These are phyloP conservation scores for Cladorrhinum samala DNA, from an alignment of 495 filamentous ascomycete genomes.

Conservation along the genomic window DNA sequence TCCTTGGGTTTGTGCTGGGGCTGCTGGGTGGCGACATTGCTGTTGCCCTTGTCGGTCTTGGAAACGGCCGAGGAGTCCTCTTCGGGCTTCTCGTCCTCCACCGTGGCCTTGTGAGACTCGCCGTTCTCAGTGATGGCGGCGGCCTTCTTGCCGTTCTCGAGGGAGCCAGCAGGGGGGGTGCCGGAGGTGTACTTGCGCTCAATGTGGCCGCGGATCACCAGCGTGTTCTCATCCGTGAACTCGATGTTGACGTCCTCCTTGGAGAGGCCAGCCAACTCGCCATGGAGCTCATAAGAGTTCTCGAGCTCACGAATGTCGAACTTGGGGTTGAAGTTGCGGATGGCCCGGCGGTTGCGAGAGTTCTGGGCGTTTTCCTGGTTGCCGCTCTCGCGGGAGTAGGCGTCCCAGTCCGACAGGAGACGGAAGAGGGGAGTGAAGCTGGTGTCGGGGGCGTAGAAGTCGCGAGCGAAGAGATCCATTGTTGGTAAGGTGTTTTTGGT, in stretches of 20 bases:
- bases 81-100: constrained; percentile 21
- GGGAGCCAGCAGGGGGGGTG: constrained; percentile 34
- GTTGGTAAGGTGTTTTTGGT: constrained; percentile 21
- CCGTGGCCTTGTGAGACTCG: constrained; percentile 17
- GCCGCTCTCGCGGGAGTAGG: constrained; percentile 35
- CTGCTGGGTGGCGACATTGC: constrained; percentile 9
- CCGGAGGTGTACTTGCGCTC: constrained; percentile 49
- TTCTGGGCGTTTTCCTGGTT: constrained; percentile 12
- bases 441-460: constrained; percentile 40
- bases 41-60: not conserved
- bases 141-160: constrained; percentile 18
- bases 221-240: constrained; percentile 70
- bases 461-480: constrained; percentile 63
- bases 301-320: constrained; percentile 73
- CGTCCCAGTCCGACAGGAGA: constrained; percentile 68
- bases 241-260: constrained; percentile 75
- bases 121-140: constrained; percentile 10
- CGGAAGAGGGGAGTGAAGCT: constrained; percentile 64
- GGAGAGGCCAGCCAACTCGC: constrained; percentile 78
- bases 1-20: constrained; percentile 31
- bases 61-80: constrained; percentile 4
- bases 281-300: constrained; percentile 68
- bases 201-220: constrained; percentile 64
- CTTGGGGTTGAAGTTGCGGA: constrained; percentile 24
- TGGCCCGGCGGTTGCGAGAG: constrained; percentile 17